These are phyloP conservation scores for Teunomyces pallodes DNA, from an alignment of 805 yeast species.

Conservation along the genomic window DNA sequence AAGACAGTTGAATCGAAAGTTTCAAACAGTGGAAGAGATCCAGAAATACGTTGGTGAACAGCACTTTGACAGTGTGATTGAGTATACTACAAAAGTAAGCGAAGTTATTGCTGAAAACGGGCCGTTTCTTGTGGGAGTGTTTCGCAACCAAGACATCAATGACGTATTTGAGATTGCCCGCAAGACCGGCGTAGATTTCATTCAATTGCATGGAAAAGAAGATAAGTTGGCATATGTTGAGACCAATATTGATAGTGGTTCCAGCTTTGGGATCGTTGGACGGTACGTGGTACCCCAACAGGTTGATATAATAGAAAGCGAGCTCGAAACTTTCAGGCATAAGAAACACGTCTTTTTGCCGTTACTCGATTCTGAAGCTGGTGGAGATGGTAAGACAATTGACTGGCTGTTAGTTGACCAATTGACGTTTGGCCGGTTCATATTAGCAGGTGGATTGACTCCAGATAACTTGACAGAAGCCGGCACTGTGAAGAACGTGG, in stretches of 20 bases:
- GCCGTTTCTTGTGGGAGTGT: constrained; percentile 84
- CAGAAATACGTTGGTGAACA: constrained; percentile 11
- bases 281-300: constrained; percentile 64
- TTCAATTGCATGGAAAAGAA: constrained; percentile 81
- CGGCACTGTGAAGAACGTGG: constrained; percentile 49
- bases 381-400: constrained; percentile 85
- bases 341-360: constrained; percentile 48
- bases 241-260: constrained; percentile 32
- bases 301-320: constrained; percentile 31
- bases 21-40: constrained; percentile 19
- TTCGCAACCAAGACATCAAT: constrained; percentile 72
- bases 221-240: constrained; percentile 51
- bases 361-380: constrained; percentile 80
- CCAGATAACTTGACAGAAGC: constrained; percentile 71
- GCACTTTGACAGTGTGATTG: constrained; percentile 13
- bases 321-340: constrained; percentile 12
- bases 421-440: constrained; percentile 41
- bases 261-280: constrained; percentile 61
- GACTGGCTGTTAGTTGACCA: constrained; percentile 56
- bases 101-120: constrained; percentile 41
- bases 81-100: constrained; percentile 30
- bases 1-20: constrained; percentile 12
- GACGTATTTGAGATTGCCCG: constrained; percentile 49
- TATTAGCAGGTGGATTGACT: constrained; percentile 88
- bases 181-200: constrained; percentile 61